These are phyloP conservation scores for Tetraselmis striata DNA, from an alignment of 139 green algal species.

Conservation along the genomic window DNA sequence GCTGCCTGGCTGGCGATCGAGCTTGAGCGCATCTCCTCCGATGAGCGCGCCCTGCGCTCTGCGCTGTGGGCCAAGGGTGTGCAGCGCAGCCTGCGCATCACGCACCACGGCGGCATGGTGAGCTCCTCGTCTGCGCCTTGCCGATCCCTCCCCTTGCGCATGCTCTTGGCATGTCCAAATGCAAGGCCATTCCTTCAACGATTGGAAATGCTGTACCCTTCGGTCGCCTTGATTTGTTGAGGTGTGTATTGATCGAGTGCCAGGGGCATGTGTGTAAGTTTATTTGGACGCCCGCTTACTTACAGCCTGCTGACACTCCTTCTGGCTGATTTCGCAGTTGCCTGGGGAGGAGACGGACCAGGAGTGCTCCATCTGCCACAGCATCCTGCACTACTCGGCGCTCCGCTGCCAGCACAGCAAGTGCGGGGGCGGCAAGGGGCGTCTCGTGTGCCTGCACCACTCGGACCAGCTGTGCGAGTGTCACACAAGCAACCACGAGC, in stretches of 20 bases:
- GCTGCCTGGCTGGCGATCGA: conserved; percentile 40
- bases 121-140: too few species aligned
- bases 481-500: conserved; percentile 20
- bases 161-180: too few species aligned
- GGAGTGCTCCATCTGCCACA: not conserved
- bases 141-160: too few species aligned
- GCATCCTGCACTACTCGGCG: not conserved
- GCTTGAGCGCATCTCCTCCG: conserved; percentile 40
- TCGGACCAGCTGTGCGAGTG: conserved; percentile 65
- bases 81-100: not conserved
- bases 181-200: too few species aligned
- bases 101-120: not conserved
- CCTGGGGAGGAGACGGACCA: not conserved
- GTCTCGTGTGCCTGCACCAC: conserved; percentile 47
- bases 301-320: too few species aligned
- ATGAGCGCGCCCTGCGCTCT: conserved; percentile 50
- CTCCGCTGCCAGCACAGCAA: not conserved
- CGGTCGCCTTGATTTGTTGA: too few species aligned
- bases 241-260: too few species aligned
- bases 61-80: conserved; percentile 44
- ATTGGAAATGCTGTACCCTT: too few species aligned
- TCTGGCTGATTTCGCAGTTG: too few species aligned
- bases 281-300: too few species aligned
- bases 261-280: too few species aligned
- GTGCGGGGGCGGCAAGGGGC: conserved; percentile 23